A percentile compares a stretch with the other conserved stretches of the same genome.
Conservation (phyloP, 805 yeast genomes). For the Metschnikowia lochheadii region DNA sequence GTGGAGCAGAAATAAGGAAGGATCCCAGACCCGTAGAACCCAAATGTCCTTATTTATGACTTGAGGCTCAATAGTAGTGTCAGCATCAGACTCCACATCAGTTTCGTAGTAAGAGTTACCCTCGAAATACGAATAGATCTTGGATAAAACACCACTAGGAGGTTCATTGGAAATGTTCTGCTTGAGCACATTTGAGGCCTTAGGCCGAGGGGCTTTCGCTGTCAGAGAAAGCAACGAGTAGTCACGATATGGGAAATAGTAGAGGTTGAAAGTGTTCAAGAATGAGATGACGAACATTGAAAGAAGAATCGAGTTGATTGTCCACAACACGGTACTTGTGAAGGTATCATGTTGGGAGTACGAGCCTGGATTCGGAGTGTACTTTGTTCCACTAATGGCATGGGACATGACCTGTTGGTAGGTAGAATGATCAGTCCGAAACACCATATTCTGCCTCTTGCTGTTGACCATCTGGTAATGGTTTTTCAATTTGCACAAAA, state of each 20-base stretch:
- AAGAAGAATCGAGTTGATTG: slow-evolving; percentile 13
- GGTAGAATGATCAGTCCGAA: slow-evolving; percentile 31
- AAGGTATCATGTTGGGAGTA: slow-evolving; percentile 6
- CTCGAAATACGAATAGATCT: slow-evolving; percentile 13
- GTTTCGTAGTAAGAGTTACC: slow-evolving; percentile 16
- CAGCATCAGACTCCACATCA: slow-evolving; percentile 20
- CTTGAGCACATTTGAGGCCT: slow-evolving; percentile 22
- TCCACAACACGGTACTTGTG: slow-evolving; percentile 17
- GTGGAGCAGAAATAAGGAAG: slow-evolving; percentile 52
- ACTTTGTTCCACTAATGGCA: slow-evolving; percentile 12
- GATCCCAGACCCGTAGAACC: slow-evolving; percentile 64
- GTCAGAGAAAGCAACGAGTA: slow-evolving; percentile 32
- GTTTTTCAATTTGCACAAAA: slow-evolving; percentile 21
- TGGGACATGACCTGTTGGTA: slow-evolving; percentile 28
- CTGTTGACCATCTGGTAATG: slow-evolving; percentile 26
- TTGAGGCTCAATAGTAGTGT: slow-evolving; percentile 20
- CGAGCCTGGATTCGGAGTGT: not conserved
- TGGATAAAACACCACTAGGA: slow-evolving; percentile 11
- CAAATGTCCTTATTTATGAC: slow-evolving; percentile 39
- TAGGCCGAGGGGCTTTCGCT: slow-evolving; percentile 19
- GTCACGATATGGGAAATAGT: slow-evolving; percentile 19
- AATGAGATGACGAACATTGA: slow-evolving; percentile 15
- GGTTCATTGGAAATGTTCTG: slow-evolving; percentile 13
- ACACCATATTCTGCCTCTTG: slow-evolving; percentile 29
- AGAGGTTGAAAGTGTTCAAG: slow-evolving; percentile 15